These are phyloP conservation scores for Barbarea vulgaris DNA, from an alignment of 345 rosid genomes.

Conservation along the genomic window DNA sequence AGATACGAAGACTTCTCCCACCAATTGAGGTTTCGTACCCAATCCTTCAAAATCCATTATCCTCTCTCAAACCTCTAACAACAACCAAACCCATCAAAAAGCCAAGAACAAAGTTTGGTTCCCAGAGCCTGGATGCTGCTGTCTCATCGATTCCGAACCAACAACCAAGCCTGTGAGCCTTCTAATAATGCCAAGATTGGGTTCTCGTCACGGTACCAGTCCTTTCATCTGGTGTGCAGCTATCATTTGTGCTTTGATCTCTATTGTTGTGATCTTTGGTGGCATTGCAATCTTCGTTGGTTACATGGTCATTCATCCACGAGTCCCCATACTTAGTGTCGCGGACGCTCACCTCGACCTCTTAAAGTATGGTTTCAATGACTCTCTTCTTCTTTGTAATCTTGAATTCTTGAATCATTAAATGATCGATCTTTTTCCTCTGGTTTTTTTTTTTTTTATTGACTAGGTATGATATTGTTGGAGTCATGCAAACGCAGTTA, in stretches of 20 bases:
- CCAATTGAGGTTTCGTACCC: conserved; percentile 46
- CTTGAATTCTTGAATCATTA: conserved; percentile 13
- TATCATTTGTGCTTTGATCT: conserved; percentile 64
- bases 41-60: conserved; percentile 29
- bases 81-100: conserved; percentile 18
- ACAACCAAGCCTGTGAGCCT: conserved; percentile 12
- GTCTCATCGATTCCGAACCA: conserved; percentile 16
- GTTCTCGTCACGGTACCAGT: conserved; percentile 47
- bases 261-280: conserved; percentile 59
- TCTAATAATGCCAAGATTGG: conserved; percentile 48
- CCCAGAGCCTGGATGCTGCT: conserved; percentile 38
- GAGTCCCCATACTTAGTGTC: conserved; percentile 71
- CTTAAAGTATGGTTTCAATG: conserved; percentile 44
- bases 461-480: conserved; percentile 41
- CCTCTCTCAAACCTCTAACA: background rate
- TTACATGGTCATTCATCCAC: conserved; percentile 74
- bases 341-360: conserved; percentile 56
- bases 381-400: conserved; percentile 36
- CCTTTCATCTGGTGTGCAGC: conserved; percentile 76
- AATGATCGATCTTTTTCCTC: background rate
- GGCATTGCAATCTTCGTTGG: conserved; percentile 70
- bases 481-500: conserved; percentile 67
- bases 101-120: conserved; percentile 28
- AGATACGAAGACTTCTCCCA: conserved; percentile 73
- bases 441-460: background rate